Evolutionary conservation across 495 filamentous ascomycete genomes (phyloP), one percentile per base, ranked within the genome.

Genomic region (Aspergillus nanangensis): DNA sequence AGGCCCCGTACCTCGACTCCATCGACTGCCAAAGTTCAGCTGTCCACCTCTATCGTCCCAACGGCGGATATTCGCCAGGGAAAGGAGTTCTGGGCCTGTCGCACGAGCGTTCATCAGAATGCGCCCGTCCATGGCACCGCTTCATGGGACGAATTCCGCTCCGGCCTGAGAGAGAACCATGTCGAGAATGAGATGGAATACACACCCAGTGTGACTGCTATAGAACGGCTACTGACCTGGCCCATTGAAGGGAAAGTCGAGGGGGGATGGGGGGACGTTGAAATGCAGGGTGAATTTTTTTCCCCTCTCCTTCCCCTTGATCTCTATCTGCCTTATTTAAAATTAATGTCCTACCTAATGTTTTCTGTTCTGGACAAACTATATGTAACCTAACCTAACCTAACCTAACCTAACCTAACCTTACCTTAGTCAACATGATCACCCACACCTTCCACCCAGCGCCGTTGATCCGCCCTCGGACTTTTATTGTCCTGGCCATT

Each of bases 161-260:
- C 50, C 1, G 78, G 75, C 25, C 63, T 90, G 52, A 74, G 79
- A 50, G 62, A 71, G 10, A 61, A 80, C 38, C 88, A 92, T 63
- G 77, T 76, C 4, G 65, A 77, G 62, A 74, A 86, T 49, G 88
- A 94, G 64, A 73, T 64, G 57, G 77, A 77, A 33, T 90, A 87
- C 60, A 93, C 86, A 24, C 85, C 86, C 11, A 76, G 73, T 42
- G 77, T 89, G 7, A 66, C 79, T n/a, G 71, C 69, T 15, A 73
- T 77, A 18, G 66, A 76, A 38, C 52, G 67, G 41, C 61, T 82
- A 17, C 51, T 79, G 54, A 56, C 62, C 10, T 87, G 83, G 83
- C 32, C 50, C 2, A 59, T 72, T 23, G 65, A 54, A 44, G 52
- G 31, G 55, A 63, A 56, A 44, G 58, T 62, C 47, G 74, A 61